phyloP scores from a whole-genome alignment of 2,329 filamentous ascomycete genomes.

The Cryphonectria parasitica region DNA sequence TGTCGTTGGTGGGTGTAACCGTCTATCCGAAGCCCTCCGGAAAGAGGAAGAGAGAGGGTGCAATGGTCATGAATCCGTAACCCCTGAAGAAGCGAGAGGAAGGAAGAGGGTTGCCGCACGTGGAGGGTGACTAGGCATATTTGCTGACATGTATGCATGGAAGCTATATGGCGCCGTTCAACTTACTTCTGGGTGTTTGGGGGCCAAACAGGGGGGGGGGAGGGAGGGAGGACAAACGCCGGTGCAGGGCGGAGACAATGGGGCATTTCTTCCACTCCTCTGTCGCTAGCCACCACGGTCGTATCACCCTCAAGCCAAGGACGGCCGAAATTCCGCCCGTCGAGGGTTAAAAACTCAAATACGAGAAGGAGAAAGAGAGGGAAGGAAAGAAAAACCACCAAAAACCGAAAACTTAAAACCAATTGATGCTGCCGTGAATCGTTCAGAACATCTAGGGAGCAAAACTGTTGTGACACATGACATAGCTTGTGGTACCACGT shows the following conservation, averaged over 20 bases:
- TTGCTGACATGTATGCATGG: constrained; percentile 9
- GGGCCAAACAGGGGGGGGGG: background rate
- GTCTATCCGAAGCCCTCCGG: background rate
- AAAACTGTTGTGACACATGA: background rate
- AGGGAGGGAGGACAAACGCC: background rate
- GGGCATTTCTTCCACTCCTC: background rate
- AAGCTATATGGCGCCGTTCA: background rate
- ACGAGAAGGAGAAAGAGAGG: too few species aligned
- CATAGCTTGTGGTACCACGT: background rate
- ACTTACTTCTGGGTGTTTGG: background rate
- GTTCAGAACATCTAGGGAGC: background rate
- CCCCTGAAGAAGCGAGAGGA: background rate
- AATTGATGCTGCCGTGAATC: background rate
- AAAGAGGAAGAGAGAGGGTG: background rate
- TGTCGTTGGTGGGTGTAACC: background rate
- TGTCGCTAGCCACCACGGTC: background rate
- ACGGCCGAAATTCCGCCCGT: background rate
- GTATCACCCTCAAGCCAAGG: background rate
- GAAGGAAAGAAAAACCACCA: background rate
- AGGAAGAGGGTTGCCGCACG: background rate
- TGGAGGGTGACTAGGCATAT: background rate
- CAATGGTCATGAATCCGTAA: background rate
- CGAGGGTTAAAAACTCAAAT: background rate
- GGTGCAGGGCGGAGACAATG: background rate
- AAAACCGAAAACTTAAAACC: too few species aligned